Conservation (phyloP, 202 grass and related monocot species). For the Schoenoplectus tabernaemontani region DNA sequence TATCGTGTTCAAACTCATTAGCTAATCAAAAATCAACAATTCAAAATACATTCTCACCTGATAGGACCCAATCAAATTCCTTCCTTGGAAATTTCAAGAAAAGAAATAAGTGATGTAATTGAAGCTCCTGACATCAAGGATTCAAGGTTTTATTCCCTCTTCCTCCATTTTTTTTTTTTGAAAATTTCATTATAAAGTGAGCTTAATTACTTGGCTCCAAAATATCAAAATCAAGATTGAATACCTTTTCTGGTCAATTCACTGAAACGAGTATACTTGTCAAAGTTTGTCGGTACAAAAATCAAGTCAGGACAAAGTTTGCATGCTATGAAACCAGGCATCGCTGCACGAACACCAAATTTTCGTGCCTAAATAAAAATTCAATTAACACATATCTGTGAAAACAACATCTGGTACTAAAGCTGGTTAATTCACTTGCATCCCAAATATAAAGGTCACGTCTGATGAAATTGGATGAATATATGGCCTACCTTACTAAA, state of each 20-base stretch:
- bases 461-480: not conserved
- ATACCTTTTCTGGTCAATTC: constrained; percentile 85
- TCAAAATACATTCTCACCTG: not conserved
- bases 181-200: not conserved
- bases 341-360: constrained; percentile 91
- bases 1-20: too few relatives aligned
- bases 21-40: too few relatives aligned
- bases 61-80: not conserved
- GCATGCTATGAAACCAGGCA: constrained; percentile 97
- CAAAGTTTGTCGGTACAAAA: constrained; percentile 85
- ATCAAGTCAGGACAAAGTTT: constrained; percentile 84
- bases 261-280: constrained; percentile 83
- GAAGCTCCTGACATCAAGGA: not conserved
- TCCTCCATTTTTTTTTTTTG: not conserved
- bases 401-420: not conserved
- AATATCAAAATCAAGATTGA: constrained; percentile 13
- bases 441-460: not conserved
- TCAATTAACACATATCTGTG: constrained; percentile 4
- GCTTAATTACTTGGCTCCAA: not conserved
- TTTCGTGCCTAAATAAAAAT: constrained; percentile 65
- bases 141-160: not conserved
- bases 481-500: not conserved
- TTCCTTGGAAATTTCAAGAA: not conserved
- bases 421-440: not conserved
- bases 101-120: not conserved